Evolutionary conservation across 2,329 filamentous ascomycete species (phyloP).

Genomic region (Fusarium caatingaense): DNA sequence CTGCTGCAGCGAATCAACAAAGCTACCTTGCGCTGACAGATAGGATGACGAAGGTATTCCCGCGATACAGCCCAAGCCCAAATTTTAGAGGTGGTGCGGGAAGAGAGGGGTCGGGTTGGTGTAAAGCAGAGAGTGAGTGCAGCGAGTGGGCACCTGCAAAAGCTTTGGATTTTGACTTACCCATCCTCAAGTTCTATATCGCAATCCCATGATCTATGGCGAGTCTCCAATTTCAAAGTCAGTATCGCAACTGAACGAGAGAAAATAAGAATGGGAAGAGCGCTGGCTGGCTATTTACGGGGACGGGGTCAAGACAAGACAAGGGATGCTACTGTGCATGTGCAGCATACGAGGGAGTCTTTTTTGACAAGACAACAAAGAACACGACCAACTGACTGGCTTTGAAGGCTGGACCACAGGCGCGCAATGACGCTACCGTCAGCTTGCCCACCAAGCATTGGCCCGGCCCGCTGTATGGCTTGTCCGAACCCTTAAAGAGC

Average conservation of each 20-base stretch:
- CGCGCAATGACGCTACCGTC: constrained; percentile 38
- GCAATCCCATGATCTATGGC: constrained; percentile 50
- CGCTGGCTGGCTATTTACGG: constrained; percentile 24
- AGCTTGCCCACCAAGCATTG: constrained; percentile 38
- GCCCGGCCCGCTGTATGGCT: constrained; percentile 31
- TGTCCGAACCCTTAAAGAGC: constrained; percentile 26
- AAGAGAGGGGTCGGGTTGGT: constrained; percentile 39
- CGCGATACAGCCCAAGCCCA: constrained; percentile 35
- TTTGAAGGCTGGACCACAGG: constrained; percentile 34
- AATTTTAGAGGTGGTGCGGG: constrained; percentile 36
- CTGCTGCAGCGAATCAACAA: background rate
- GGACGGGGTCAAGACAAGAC: background rate
- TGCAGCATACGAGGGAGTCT: constrained; percentile 36
- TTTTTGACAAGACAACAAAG: constrained; percentile 40
- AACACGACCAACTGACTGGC: constrained; percentile 24
- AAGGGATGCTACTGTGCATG: constrained; percentile 36
- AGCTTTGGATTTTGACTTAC: constrained; percentile 47
- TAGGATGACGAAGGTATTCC: constrained; percentile 42
- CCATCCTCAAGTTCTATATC: constrained; percentile 50
- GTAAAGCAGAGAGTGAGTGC: constrained; percentile 31
- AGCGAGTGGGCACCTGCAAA: constrained; percentile 32
- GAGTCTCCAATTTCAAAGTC: constrained; percentile 28
- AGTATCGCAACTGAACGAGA: constrained; percentile 28
- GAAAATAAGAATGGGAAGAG: constrained; percentile 14
- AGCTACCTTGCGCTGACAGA: constrained; percentile 5